Conservation (phyloP, 345 rosid genomes). For the Arabis alpina region DNA sequence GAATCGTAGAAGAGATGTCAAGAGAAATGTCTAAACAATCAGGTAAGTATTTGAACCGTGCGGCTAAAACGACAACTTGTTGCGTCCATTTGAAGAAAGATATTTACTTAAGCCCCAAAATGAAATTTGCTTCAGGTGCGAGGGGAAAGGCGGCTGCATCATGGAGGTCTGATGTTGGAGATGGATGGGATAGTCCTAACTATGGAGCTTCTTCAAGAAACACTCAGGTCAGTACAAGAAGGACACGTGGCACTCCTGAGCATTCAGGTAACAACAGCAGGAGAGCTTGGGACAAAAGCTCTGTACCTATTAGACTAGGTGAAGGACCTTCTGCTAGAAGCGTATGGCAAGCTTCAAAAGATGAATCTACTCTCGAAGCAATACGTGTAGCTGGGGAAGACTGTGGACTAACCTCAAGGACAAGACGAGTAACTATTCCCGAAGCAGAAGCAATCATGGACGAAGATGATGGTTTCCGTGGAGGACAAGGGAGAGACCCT, state of each 20-base stretch:
- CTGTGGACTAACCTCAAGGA: conserved; percentile 52
- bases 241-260: conserved; percentile 55
- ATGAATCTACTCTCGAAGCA: conserved; percentile 97
- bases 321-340: conserved; percentile 99
- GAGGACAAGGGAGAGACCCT: conserved; percentile 67
- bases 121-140: conserved; percentile 49
- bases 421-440: conserved; percentile 57
- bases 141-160: conserved; percentile 64
- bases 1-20: conserved; percentile 90
- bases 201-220: conserved; percentile 66
- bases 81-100: conserved; percentile 53
- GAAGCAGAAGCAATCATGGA: conserved; percentile 75
- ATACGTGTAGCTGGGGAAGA: conserved; percentile 97
- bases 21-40: conserved; percentile 80
- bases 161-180: conserved; percentile 71
- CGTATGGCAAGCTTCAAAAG: conserved; percentile 99
- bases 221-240: conserved; percentile 62
- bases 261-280: conserved; percentile 57
- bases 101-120: conserved; percentile 49
- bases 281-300: conserved; percentile 90
- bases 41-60: conserved; percentile 58
- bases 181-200: conserved; percentile 72
- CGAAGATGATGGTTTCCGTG: conserved; percentile 47
- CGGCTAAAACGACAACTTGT: conserved; percentile 39
- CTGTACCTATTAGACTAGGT: conserved; percentile 72